phyloP scores from a whole-genome alignment of 257 asterid species.

The Solanum chiquidenum region DNA sequence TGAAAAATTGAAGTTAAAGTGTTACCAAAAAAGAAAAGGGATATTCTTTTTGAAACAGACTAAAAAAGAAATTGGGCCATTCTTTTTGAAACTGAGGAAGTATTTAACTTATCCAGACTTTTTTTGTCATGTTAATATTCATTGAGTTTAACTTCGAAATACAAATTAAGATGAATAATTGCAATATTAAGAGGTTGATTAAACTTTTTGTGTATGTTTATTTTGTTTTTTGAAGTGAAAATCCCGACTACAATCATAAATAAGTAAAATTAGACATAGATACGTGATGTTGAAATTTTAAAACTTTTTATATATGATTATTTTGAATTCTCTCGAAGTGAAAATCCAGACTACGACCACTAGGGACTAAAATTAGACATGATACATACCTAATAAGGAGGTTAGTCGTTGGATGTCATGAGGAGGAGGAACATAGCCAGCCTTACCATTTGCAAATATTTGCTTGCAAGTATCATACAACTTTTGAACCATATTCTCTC shows the following conservation, averaged over 20 bases:
- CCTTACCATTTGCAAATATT: conserved; percentile 1
- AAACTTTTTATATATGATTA: not conserved
- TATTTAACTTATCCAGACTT: not conserved
- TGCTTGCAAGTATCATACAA: conserved; percentile 7
- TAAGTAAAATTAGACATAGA: not conserved
- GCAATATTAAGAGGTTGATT: not conserved
- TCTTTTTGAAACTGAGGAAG: no score
- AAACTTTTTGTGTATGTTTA: no score
- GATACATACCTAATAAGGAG: conserved; percentile 3
- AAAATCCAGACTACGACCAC: not conserved
- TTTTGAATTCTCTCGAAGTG: not conserved
- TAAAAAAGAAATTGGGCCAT: no score
- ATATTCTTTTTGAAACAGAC: no score
- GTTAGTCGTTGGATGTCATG: conserved; percentile 2
- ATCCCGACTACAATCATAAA: no score
- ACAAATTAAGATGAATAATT: not conserved
- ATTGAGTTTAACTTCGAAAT: not conserved
- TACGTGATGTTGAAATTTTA: not conserved
- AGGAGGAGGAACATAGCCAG: conserved; percentile 7
- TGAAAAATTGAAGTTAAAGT: no score
- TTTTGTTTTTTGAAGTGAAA: not conserved
- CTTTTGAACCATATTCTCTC: not conserved
- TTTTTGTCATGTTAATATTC: not conserved
- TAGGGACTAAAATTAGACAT: not conserved
- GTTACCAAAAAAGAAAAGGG: no score